A percentile compares a stretch with the other conserved stretches of the same genome.
Conservation (phyloP, 2,329 filamentous ascomycete species). For the Didymella pomorum region DNA sequence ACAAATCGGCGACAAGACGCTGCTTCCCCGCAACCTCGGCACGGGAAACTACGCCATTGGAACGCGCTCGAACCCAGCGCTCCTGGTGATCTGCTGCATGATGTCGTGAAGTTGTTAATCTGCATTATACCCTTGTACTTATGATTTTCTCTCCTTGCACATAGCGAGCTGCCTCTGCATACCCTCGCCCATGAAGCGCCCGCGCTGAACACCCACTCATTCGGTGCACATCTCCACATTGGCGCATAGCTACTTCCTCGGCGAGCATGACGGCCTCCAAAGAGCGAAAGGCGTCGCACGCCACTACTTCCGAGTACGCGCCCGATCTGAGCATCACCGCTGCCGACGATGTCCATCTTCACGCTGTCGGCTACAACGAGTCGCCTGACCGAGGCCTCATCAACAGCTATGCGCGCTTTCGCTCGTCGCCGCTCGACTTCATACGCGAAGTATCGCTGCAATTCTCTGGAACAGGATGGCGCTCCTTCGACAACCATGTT, state of each 20-base stretch:
- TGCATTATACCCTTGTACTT: slow-evolving; percentile 3
- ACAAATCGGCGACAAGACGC: slow-evolving; percentile 8
- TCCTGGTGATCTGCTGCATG: slow-evolving; percentile 6
- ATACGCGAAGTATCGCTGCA: slow-evolving; percentile 92
- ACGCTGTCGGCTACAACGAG: slow-evolving; percentile 54
- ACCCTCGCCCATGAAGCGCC: slow-evolving; percentile 10
- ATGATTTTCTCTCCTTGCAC: background rate
- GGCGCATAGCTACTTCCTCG: background rate
- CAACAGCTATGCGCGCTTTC: slow-evolving; percentile 86
- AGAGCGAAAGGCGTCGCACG: background rate
- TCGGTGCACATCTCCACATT: background rate
- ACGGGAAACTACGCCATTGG: slow-evolving; percentile 20
- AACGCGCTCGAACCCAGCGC: slow-evolving; percentile 10
- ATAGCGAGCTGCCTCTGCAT: background rate
- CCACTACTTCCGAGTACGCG: slow-evolving; percentile 40
- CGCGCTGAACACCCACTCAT: background rate
- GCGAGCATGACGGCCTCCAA: slow-evolving; percentile 13
- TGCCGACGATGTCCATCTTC: slow-evolving; percentile 55
- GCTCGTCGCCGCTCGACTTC: slow-evolving; percentile 76
- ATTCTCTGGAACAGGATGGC: slow-evolving; percentile 93
- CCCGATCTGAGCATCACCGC: slow-evolving; percentile 58
- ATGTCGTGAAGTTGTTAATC: slow-evolving; percentile 16
- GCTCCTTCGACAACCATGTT: slow-evolving; percentile 88
- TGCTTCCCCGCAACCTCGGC: slow-evolving; percentile 32
- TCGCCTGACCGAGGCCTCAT: slow-evolving; percentile 72